Base-by-base conservation (phyloP, 1,284 basidiomycete species). In the Puccinia triticina region DNA sequence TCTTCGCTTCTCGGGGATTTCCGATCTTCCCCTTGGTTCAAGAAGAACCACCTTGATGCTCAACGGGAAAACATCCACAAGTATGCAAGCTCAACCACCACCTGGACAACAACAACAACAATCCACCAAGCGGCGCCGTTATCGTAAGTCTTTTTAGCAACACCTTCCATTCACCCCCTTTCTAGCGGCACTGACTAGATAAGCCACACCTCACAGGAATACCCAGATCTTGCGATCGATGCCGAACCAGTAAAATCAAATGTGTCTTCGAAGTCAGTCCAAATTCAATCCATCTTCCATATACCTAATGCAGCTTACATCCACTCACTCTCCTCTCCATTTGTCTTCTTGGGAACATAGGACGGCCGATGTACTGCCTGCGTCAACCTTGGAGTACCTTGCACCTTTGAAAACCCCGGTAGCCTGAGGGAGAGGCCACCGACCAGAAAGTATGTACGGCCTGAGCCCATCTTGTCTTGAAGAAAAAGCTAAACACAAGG, bases 191-290 rank as follows among this genome's bases (percentile, higher is more conserved):
- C n/a, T n/a, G n/a, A n/a, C n/a, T n/a, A n/a, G n/a, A n/a, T n/a
- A n/a, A n/a, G n/a, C n/a, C 23, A 26, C n/a, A 21, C 48, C 8
- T 53, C 50, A 50, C 71, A 80, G 77, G 77, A 57, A 61, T 80
- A 55, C 77, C 77, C 50, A 53, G 77, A 43, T 71, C 66, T 61
- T 80, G 77, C 57, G 77, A 80, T 61, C 66, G 77, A 46, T 80
- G 77, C 34, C 67, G 77, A 57, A 40, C 61, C 43, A 80, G 77
- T 48, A 80, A 80, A 43, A 72, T 80, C n/a, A 80, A 80, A 80
- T 80, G 77, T 72, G 77, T 80, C 23, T 79, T 72, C 32, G 67
- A 80, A 34, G 77, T 80, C 40, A 46, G 66, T 80, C 48, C 21
- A 61, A 29, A 67, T 43, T 34, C 7, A 43, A n/a, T n/a, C n/a